A percentile compares a stretch with the other conserved stretches of the same genome.
Conservation (phyloP, 495 filamentous ascomycete species). For the Penicillium tannophilum region DNA sequence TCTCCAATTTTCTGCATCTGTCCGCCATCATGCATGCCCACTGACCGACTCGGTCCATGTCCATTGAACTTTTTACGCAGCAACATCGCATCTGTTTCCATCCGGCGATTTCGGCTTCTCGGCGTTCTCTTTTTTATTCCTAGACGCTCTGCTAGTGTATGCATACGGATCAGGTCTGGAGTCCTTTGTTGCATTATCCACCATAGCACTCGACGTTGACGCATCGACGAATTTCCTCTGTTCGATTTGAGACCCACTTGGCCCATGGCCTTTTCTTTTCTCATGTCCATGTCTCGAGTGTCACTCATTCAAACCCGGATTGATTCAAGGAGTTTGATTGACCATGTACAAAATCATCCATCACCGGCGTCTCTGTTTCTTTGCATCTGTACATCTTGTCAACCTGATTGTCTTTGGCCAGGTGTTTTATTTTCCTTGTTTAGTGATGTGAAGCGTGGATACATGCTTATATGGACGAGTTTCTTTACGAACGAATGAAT, state of each 20-base stretch:
- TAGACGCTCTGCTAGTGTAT: slow-evolving; percentile 16
- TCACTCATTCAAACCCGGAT: background rate
- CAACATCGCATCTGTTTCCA: slow-evolving; percentile 27
- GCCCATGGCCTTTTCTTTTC: background rate
- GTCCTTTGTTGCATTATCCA: slow-evolving; percentile 18
- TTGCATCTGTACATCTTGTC: background rate
- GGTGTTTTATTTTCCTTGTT: background rate
- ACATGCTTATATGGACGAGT: slow-evolving; percentile 14
- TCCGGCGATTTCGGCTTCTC: slow-evolving; percentile 21
- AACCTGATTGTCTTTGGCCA: background rate
- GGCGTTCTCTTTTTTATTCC: slow-evolving; percentile 34
- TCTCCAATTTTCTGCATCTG: slow-evolving; percentile 6
- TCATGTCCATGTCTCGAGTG: background rate
- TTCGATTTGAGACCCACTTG: background rate
- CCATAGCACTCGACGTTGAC: background rate
- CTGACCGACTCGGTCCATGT: slow-evolving; percentile 12
- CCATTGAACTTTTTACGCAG: slow-evolving; percentile 32
- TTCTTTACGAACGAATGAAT: slow-evolving; percentile 26
- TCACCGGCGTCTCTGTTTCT: slow-evolving; percentile 8
- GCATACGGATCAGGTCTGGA: slow-evolving; percentile 20
- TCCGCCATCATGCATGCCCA: slow-evolving; percentile 14
- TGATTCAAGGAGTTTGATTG: background rate
- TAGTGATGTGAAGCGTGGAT: background rate
- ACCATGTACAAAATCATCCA: slow-evolving; percentile 28
- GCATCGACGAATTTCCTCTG: background rate